These are phyloP conservation scores for Tetrastigma voinierianum DNA, from an alignment of 164 flowering plant species.

Conservation along the genomic window DNA sequence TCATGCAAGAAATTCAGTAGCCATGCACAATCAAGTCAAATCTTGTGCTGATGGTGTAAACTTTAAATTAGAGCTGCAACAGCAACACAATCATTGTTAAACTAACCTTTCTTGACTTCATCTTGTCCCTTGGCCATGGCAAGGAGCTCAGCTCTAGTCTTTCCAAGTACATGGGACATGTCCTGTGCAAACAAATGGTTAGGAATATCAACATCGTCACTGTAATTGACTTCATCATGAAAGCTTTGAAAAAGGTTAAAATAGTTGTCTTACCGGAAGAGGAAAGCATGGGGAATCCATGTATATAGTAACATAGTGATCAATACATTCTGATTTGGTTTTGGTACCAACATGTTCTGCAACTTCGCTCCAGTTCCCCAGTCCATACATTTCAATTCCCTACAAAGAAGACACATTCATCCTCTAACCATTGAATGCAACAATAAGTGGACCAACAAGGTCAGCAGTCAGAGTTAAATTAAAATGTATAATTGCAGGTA, in stretches of 20 bases:
- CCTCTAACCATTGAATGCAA: conserved; percentile 4
- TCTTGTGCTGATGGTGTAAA: neutral
- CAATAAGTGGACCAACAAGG: conserved; percentile 1
- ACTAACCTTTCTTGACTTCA: conserved; percentile 70
- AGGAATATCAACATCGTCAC: neutral
- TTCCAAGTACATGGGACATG: conserved; percentile 93
- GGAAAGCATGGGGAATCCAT: conserved; percentile 92
- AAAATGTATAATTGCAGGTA: neutral
- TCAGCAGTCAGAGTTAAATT: neutral
- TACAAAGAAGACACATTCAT: conserved; percentile 18
- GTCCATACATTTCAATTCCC: conserved; percentile 97
- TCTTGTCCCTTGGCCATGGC: conserved; percentile 79
- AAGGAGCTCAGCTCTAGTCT: conserved; percentile 89
- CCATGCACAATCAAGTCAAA: neutral
- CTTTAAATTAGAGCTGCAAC: neutral
- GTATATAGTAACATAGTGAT: conserved; percentile 69
- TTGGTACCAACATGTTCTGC: conserved; percentile 97
- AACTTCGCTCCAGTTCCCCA: conserved; percentile 93
- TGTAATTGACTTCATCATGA: neutral
- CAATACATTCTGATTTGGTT: conserved; percentile 71
- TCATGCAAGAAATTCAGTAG: neutral
- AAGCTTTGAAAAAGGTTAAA: neutral
- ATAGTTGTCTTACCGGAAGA: conserved; percentile 60
- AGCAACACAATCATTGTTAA: neutral
- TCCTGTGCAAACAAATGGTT: conserved; percentile 45